Conservation (phyloP, 2,329 filamentous ascomycete genomes). For the Ilyonectria destructans region DNA sequence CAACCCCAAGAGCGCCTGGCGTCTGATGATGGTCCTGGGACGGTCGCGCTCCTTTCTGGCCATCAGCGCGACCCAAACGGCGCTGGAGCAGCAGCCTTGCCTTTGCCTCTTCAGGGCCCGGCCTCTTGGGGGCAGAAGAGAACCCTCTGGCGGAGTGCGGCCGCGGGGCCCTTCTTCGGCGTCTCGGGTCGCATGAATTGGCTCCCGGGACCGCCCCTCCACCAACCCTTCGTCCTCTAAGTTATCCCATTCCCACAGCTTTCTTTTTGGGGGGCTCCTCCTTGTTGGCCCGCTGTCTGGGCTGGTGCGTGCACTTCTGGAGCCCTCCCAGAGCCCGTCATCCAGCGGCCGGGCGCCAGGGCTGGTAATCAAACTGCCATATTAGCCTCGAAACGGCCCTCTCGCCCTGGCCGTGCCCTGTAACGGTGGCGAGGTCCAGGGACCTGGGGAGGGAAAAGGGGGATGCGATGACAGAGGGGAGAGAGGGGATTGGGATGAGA, state of each 20-base stretch:
- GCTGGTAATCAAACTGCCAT: conserved; percentile 45
- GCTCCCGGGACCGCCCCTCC: conserved; percentile 43
- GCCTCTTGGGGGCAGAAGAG: background rate
- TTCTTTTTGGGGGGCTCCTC: conserved; percentile 34
- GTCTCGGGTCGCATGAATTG: conserved; percentile 48
- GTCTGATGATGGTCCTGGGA: conserved; percentile 3
- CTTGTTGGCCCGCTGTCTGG: conserved; percentile 29
- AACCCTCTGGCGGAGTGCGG: conserved; percentile 6
- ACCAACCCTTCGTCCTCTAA: conserved; percentile 26
- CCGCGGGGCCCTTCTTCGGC: conserved; percentile 30
- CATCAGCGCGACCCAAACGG: conserved; percentile 12
- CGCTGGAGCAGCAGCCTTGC: background rate
- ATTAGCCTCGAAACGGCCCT: conserved; percentile 41
- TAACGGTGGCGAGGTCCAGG: conserved; percentile 40
- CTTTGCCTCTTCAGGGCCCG: background rate
- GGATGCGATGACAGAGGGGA: conserved; percentile 18
- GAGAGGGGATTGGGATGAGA: conserved; percentile 4
- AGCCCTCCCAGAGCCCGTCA: conserved; percentile 39
- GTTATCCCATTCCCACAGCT: conserved; percentile 11
- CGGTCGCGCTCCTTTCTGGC: background rate
- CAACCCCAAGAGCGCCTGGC: conserved; percentile 22
- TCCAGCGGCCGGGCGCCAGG: conserved; percentile 41
- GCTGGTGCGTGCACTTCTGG: conserved; percentile 39
- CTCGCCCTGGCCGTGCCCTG: conserved; percentile 44
- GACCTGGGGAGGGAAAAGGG: conserved; percentile 38